Evolutionary conservation across 108 stramenopile species (phyloP).

Genomic region (Mediolabrus comicus): DNA sequence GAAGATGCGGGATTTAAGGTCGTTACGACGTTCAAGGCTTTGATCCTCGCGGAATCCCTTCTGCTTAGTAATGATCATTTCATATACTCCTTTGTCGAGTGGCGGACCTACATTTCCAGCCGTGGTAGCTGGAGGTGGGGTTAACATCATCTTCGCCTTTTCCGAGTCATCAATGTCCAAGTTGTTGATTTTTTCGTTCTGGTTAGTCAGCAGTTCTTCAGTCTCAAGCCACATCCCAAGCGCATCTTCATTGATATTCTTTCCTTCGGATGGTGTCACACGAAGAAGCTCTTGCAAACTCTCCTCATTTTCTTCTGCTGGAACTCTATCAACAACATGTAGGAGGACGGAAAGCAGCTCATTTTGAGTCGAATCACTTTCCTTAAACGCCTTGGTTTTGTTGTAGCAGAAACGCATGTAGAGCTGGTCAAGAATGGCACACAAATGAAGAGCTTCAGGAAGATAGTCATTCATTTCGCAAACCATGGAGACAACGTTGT

Average conservation of each 20-base stretch:
- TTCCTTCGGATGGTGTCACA: constrained; percentile 51
- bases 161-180: constrained; percentile 74
- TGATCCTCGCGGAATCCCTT: constrained; percentile 85
- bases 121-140: constrained; percentile 50
- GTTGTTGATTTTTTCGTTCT: constrained; percentile 57
- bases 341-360: constrained; percentile 83
- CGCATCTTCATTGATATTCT: constrained; percentile 73
- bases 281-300: constrained; percentile 82
- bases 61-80: constrained; percentile 86
- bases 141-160: constrained; percentile 71
- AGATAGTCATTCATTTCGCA: constrained; percentile 85
- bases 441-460: constrained; percentile 77
- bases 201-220: constrained; percentile 61
- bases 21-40: constrained; percentile 75
- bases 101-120: constrained; percentile 59
- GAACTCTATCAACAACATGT: constrained; percentile 84
- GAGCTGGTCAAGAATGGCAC: constrained; percentile 74
- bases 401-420: constrained; percentile 84
- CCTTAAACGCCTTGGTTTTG: constrained; percentile 84
- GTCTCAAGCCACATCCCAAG: constrained; percentile 78
- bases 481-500: constrained; percentile 82
- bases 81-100: constrained; percentile 88
- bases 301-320: constrained; percentile 75
- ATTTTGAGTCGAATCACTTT: constrained; percentile 84
- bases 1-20: constrained; percentile 87